These are phyloP conservation scores for Bisporella sp. DNA, from an alignment of 2,329 filamentous ascomycete species.

Conservation along the genomic window DNA sequence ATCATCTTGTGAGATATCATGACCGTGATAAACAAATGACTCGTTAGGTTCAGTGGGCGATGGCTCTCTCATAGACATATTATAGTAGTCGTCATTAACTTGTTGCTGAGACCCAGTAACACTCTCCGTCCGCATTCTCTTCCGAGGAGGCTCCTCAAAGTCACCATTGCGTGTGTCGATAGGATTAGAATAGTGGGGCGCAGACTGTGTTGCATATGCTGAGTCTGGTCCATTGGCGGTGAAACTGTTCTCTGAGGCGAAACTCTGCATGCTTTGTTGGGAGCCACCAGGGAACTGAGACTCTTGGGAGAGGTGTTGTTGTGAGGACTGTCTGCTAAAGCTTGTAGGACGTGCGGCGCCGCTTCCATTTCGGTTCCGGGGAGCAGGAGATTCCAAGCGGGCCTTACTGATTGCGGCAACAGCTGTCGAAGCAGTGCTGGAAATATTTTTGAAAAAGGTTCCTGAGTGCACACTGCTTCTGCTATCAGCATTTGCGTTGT, in stretches of 20 bases:
- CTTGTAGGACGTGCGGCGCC: conserved; percentile 60
- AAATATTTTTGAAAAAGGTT: conserved; percentile 97
- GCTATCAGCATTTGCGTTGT: conserved; percentile 66
- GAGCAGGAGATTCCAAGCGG: conserved; percentile 79
- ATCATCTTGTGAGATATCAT: conserved; percentile 35
- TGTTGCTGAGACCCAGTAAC: conserved; percentile 34
- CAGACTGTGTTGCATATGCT: conserved; percentile 54
- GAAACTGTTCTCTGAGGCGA: conserved; percentile 69
- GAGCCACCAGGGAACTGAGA: conserved; percentile 66
- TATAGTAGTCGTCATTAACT: conserved; percentile 34
- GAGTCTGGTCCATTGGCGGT: conserved; percentile 54
- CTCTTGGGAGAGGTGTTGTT: conserved; percentile 56
- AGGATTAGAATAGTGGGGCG: conserved; percentile 23
- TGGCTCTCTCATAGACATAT: conserved; percentile 49
- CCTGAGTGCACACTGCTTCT: conserved; percentile 63
- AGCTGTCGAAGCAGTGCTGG: conserved; percentile 83
- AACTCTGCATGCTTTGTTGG: conserved; percentile 72
- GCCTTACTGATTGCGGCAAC: conserved; percentile 97
- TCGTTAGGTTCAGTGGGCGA: conserved; percentile 77
- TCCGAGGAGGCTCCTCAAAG: conserved; percentile 69
- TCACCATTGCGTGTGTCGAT: conserved; percentile 39
- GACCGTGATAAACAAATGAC: conserved; percentile 58
- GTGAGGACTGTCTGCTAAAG: conserved; percentile 66
- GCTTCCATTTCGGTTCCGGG: conserved; percentile 51
- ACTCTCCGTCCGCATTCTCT: conserved; percentile 59